Percentiles rank a stretch among this genome's conserved stretches.
Evolutionary conservation across 805 yeast species (phyloP).

Genomic region (Pichia ethanolica): DNA sequence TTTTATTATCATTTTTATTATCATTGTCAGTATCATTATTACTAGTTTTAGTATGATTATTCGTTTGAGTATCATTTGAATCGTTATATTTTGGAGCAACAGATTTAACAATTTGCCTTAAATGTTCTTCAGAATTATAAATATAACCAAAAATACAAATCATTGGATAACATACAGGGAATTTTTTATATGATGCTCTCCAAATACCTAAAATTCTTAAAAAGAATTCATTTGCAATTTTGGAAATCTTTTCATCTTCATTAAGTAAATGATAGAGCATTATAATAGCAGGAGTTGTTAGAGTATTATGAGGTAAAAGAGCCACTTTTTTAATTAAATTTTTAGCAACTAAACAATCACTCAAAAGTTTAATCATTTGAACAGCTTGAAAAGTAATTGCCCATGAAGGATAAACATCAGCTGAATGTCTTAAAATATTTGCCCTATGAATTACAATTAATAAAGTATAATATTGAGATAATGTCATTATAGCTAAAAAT

Average conservation of each 20-base stretch:
- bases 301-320: slow-evolving; percentile 31
- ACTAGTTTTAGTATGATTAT: not conserved
- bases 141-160: slow-evolving; percentile 42
- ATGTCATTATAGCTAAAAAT: slow-evolving; percentile 50
- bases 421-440: slow-evolving; percentile 41
- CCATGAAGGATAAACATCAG: slow-evolving; percentile 48
- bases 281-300: slow-evolving; percentile 60
- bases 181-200: slow-evolving; percentile 38
- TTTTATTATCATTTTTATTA: not conserved
- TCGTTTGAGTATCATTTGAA: not conserved
- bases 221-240: slow-evolving; percentile 20
- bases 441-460: slow-evolving; percentile 66
- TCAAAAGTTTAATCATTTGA: slow-evolving; percentile 59
- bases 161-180: slow-evolving; percentile 49
- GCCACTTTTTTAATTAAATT: slow-evolving; percentile 36
- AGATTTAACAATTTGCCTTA: slow-evolving; percentile 12
- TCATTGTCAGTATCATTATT: not conserved
- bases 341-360: slow-evolving; percentile 48
- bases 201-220: slow-evolving; percentile 25
- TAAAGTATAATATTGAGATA: slow-evolving; percentile 67
- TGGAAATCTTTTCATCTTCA: slow-evolving; percentile 19
- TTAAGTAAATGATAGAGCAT: slow-evolving; percentile 54
- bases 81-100: slow-evolving; percentile 1
- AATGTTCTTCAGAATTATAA: slow-evolving; percentile 25
- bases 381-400: slow-evolving; percentile 80